phyloP scores from a whole-genome alignment of 441 rosid species.

The Populus hybrid region DNA sequence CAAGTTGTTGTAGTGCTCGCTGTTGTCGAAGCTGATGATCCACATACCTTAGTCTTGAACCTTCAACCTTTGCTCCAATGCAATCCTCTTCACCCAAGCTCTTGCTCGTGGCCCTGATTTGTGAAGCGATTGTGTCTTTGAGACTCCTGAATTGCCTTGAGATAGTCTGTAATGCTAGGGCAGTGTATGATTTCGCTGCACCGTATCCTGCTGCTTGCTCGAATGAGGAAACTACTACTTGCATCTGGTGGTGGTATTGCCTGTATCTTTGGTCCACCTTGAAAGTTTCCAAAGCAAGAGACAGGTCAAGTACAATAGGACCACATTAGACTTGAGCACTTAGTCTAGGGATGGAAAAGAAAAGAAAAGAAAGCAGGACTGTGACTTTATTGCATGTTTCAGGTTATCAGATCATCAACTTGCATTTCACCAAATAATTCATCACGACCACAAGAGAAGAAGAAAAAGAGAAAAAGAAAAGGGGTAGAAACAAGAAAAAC shows the following conservation, averaged over 20 bases:
- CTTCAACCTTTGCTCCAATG: constrained; percentile 36
- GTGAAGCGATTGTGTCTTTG: constrained; percentile 56
- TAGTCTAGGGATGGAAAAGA: not conserved
- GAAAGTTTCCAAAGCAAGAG: not conserved
- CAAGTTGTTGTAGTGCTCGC: constrained; percentile 34
- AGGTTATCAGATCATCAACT: not conserved
- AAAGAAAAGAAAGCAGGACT: not conserved
- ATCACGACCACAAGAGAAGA: not conserved
- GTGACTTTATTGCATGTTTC: not conserved
- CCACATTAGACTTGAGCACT: not conserved
- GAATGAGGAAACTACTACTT: constrained; percentile 44
- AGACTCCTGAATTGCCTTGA: constrained; percentile 66
- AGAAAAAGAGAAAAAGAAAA: too few relatives aligned
- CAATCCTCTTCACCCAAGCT: constrained; percentile 53
- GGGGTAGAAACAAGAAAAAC: not conserved
- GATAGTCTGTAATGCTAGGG: constrained; percentile 57
- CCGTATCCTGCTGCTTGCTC: constrained; percentile 62
- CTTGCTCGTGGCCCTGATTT: constrained; percentile 49
- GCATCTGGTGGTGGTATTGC: constrained; percentile 66
- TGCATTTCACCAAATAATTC: not conserved
- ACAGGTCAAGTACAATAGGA: not conserved
- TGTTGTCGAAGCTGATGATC: constrained; percentile 55
- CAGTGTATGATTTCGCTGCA: constrained; percentile 57
- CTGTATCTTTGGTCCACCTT: constrained; percentile 68
- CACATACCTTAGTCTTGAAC: constrained; percentile 40